Evolutionary conservation across 2,329 filamentous ascomycete species (phyloP).

Genomic region (Colletotrichum orchidophilum): DNA sequence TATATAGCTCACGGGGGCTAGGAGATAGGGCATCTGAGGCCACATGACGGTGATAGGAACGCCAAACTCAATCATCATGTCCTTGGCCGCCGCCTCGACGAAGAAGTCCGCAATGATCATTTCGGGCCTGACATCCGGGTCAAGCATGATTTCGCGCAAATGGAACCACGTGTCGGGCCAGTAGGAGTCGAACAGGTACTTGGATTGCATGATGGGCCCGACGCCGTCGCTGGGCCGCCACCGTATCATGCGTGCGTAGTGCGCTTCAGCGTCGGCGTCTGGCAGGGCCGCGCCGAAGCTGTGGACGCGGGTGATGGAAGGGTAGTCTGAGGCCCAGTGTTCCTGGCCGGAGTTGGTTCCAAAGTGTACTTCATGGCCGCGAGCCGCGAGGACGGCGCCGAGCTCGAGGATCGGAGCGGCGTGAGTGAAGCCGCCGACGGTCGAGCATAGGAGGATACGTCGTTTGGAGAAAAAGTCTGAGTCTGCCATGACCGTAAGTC

Average conservation of each 20-base stretch:
- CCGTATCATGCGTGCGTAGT: constrained; percentile 7
- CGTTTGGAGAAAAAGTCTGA: background rate
- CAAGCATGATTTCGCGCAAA: constrained; percentile 37
- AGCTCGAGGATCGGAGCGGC: constrained; percentile 49
- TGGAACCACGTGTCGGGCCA: constrained; percentile 44
- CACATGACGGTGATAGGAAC: constrained; percentile 50
- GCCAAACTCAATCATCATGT: constrained; percentile 48
- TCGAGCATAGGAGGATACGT: constrained; percentile 45
- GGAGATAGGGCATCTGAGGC: constrained; percentile 52
- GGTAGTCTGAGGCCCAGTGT: constrained; percentile 42
- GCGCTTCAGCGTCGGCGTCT: constrained; percentile 15
- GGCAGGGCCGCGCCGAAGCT: constrained; percentile 40
- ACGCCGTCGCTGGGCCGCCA: constrained; percentile 5
- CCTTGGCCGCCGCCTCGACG: constrained; percentile 50
- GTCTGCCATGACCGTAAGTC: background rate
- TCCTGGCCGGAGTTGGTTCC: constrained; percentile 49
- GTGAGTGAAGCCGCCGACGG: constrained; percentile 48
- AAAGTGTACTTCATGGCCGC: constrained; percentile 44
- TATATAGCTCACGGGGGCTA: constrained; percentile 50
- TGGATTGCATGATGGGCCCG: constrained; percentile 43
- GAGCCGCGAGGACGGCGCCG: constrained; percentile 42
- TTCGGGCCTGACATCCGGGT: constrained; percentile 41
- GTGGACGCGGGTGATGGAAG: constrained; percentile 44
- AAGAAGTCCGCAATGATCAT: constrained; percentile 55
- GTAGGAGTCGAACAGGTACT: constrained; percentile 48